Base-by-base conservation (phyloP, 129 eudicot genomes). In the Lactuca saligna region DNA sequence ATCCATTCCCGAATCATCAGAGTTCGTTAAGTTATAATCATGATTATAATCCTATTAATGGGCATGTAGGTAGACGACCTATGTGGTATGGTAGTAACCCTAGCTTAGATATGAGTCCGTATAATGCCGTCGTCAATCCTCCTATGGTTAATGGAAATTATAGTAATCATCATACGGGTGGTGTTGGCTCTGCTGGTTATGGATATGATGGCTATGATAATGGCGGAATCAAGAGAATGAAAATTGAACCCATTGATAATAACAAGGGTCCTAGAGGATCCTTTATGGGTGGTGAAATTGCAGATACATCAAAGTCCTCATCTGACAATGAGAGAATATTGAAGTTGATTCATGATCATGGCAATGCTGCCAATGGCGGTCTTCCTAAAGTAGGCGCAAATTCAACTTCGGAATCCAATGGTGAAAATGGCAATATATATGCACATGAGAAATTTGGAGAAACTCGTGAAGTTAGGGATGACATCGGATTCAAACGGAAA, bases 281-380 rank as follows among this genome's bases (percentile, higher is more conserved):
- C n/a, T 41, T 48, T 66, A 34, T 55, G 41, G 50, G 72, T 44
- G 51, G 41, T 15, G 81, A 66, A 20, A 68, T 41, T 67, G 63
- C 31, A 32, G 77, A 65, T 63, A 31, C 70, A 1, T 69, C 73
- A 2, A 42, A 50, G 58, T 15, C 13, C 54, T 33, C 66, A 7
- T 66, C 77, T 4, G 86, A 67, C 4, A 83, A 75, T 61, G 93
- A 91, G 77, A 80, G 90, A 75, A 78, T 92, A 39, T 71, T 91
- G 85, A 87, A 83, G 65, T 67, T 88, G 81, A 85, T 91, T 71
- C 93, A 84, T 34, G 96, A 91, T 81, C 97, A 91, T 49, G 97
- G 95, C n/a, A 75, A 81, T 57, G 61, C 54, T 48, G 67, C 62
- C 38, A 61, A 73, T 35, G 57, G 54, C 3, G 74, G 44, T 56